Evolutionary conservation across 1,139 yeast species (phyloP), one percentile per base, ranked within the genome.

Genomic region (Lizanozyma gosingica): DNA sequence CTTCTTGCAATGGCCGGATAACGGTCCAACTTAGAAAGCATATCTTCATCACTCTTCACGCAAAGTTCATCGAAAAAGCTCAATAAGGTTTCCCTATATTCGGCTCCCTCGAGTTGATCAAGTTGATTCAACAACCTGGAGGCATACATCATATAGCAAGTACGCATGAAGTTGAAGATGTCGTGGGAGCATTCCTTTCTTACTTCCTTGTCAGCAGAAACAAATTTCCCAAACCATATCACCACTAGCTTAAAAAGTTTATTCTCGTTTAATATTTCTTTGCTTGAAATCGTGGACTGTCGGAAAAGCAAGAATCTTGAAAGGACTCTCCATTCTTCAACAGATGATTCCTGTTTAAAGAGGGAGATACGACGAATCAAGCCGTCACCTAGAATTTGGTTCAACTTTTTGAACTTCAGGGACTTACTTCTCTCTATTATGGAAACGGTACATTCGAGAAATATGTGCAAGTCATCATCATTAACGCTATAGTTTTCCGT

Each of bases 161-260:
- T 59, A 35, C 76, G 47, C 17, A 70, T 49, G 33, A 68, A 62
- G 40, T 61, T 68, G 44, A 69, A 65, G 3, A 63, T 49, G 42
- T 63, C 52, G 36, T 60, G 71, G 29, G 11, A 4, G 52, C 43
- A 17, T 49, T 47, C 9, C 44, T 44, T 1, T 38, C 35, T 40
- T 58, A 59, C 11, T 11, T 6, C 29, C 29, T 22, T 11, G 11
- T 22, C 29, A 22, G 29, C 29, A 22, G 9, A 6, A 22, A 22
- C 29, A 22, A 22, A 22, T 11, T 22, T 22, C 11, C 29, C 29
- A 22, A 22, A 22, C 9, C 11, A 22, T 6, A 22, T 22, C 9
- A 22, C 29, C 6, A 22, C 11, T 11, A 22, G 11, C 11, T 22
- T 22, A 11, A 22, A 22, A 6, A 22, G 29, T 6, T 6, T 22